Evolutionary conservation across 441 rosid species (phyloP).

Genomic region (Jatropha podagrica): DNA sequence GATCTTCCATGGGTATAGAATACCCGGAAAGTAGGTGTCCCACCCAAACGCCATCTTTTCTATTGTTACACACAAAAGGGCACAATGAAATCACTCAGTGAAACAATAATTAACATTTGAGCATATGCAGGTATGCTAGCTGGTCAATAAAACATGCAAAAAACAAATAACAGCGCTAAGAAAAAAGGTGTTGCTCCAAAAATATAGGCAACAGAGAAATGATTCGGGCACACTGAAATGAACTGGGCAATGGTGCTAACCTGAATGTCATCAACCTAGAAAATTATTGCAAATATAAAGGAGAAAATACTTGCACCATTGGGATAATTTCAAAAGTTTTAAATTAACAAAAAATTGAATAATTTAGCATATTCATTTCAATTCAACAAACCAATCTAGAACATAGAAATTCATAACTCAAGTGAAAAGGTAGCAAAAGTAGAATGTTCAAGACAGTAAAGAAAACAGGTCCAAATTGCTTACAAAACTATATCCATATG

Average conservation of each 20-base stretch:
- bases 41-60: conserved; percentile 82
- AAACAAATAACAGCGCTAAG: not conserved
- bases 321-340: not conserved
- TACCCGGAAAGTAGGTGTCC: conserved; percentile 82
- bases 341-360: not conserved
- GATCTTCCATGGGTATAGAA: conserved; percentile 80
- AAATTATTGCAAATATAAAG: not conserved
- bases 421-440: not conserved
- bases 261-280: not conserved
- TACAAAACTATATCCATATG: conserved; percentile 85
- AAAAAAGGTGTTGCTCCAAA: not conserved
- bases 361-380: not conserved
- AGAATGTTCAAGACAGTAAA: conserved; percentile 9
- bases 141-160: not conserved
- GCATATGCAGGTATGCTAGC: not conserved
- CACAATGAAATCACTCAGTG: not conserved
- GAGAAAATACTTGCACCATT: not conserved
- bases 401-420: not conserved
- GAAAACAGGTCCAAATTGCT: conserved; percentile 26
- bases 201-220: not conserved
- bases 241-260: not conserved
- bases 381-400: not conserved
- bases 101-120: not conserved
- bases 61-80: conserved; percentile 6
- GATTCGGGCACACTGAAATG: not conserved